A percentile compares a stretch with the other conserved stretches of the same genome.
phyloP scores from a whole-genome alignment of 371 early-diverging fungal genomes.

The Entomophthora muscae region DNA sequence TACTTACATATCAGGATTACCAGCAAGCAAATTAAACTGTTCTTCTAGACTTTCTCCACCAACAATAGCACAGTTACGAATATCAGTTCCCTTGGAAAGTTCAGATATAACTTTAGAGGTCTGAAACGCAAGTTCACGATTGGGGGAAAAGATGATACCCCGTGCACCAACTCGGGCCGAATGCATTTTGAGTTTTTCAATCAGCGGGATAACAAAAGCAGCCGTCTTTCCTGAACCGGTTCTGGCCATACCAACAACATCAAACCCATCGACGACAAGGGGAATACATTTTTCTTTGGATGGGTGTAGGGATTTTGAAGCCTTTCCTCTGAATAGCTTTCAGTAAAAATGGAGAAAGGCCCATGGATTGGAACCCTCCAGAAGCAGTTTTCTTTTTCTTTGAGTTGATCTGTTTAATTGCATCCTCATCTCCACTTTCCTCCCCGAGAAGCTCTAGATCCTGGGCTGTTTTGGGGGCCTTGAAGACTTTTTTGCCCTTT shows the following conservation, averaged over 20 bases:
- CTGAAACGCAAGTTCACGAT: conserved; percentile 93
- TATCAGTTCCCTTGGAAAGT: conserved; percentile 74
- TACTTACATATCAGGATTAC: conserved; percentile 78
- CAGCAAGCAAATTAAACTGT: conserved; percentile 78
- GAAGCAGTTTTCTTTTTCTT: conserved; percentile 65
- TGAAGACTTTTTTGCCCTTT: neutral
- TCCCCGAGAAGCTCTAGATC: neutral
- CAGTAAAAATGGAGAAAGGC: conserved; percentile 47
- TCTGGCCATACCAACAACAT: conserved; percentile 95
- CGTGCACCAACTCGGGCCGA: conserved; percentile 72
- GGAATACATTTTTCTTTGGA: conserved; percentile 96
- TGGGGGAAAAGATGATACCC: conserved; percentile 74
- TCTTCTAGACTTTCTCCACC: conserved; percentile 93
- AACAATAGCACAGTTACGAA: conserved; percentile 75
- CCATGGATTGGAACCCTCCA: conserved; percentile 95
- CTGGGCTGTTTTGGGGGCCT: neutral
- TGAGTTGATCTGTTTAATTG: neutral
- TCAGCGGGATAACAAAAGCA: conserved; percentile 88
- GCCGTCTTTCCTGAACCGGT: conserved; percentile 99
- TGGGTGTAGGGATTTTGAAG: conserved; percentile 95
- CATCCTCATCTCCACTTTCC: neutral
- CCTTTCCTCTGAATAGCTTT: conserved; percentile 79
- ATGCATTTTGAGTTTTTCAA: conserved; percentile 74
- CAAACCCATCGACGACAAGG: conserved; percentile 68
- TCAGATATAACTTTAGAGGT: conserved; percentile 85